Conservation (phyloP, 73 alveolate species). For the Stentor coeruleus region DNA sequence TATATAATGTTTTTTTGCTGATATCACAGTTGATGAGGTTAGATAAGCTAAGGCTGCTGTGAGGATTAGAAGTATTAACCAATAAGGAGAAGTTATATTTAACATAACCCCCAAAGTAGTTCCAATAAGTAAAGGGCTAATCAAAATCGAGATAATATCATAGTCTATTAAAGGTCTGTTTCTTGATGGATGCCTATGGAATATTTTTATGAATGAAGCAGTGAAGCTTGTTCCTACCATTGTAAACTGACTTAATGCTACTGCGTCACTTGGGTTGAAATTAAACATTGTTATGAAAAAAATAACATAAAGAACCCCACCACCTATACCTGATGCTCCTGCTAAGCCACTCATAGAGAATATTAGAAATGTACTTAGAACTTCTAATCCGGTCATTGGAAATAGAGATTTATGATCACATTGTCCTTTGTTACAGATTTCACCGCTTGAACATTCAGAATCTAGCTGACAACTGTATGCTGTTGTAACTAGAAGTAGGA, state of each 20-base stretch:
- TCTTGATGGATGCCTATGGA: conserved; percentile 15
- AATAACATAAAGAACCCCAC: conserved; percentile 16
- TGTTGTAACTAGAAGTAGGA: too few species aligned
- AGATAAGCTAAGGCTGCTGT: not conserved
- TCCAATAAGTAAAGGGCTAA: not conserved
- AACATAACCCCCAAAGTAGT: conserved; percentile 27
- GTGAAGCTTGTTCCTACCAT: not conserved
- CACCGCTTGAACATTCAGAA: not conserved
- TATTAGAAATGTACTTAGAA: conserved; percentile 37
- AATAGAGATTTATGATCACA: conserved; percentile 48
- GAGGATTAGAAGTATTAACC: not conserved
- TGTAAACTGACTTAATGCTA: not conserved
- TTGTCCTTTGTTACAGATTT: not conserved
- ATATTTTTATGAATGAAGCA: not conserved
- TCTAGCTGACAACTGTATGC: not conserved
- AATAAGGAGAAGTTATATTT: conserved; percentile 9
- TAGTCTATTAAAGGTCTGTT: conserved; percentile 23
- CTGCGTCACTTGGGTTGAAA: conserved; percentile 13
- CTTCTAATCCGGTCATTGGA: conserved; percentile 42
- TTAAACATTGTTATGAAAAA: not conserved
- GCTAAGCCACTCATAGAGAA: conserved; percentile 24
- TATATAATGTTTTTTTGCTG: not conserved
- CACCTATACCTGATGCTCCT: conserved; percentile 20
- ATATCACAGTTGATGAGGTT: not conserved
- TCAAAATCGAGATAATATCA: not conserved